These are phyloP conservation scores for Talaromyces funiculosus DNA, from an alignment of 2,329 filamentous ascomycete genomes.

Conservation along the genomic window DNA sequence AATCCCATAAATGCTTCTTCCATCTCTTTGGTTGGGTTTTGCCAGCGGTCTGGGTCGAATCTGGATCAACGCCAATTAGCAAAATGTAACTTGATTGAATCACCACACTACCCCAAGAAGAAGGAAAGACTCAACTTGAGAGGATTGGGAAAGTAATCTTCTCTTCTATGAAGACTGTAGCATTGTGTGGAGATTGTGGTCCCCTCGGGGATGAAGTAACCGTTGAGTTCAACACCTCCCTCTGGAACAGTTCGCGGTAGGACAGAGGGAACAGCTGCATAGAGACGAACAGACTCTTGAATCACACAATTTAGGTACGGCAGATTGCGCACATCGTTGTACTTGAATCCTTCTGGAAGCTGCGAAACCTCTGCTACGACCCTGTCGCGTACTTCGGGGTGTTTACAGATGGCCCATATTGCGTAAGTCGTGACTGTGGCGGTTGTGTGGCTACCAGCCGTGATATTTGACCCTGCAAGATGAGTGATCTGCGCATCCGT, in stretches of 20 bases:
- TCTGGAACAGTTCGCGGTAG: constrained; percentile 50
- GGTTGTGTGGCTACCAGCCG: constrained; percentile 51
- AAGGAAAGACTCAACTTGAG: too few relatives aligned
- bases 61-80: too few relatives aligned
- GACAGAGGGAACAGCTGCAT: constrained; percentile 52
- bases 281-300: constrained; percentile 54
- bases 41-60: background rate
- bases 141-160: constrained; percentile 43
- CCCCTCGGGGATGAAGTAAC: constrained; percentile 44
- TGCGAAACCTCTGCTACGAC: constrained; percentile 44
- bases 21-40: background rate
- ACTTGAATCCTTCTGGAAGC: constrained; percentile 26
- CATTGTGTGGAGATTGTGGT: constrained; percentile 49
- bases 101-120: too few relatives aligned
- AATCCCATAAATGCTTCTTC: background rate
- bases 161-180: constrained; percentile 51
- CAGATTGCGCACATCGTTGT: constrained; percentile 46
- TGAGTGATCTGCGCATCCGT: constrained; percentile 31
- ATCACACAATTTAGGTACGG: constrained; percentile 52
- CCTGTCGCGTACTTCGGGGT: constrained; percentile 37
- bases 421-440: constrained; percentile 47
- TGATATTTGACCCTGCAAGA: constrained; percentile 43
- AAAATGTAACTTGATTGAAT: too few relatives aligned
- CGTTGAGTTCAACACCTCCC: constrained; percentile 36
- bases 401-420: constrained; percentile 29